These are phyloP conservation scores for Cryptococcus deneoformans DNA, from an alignment of 1,284 basidiomycete genomes.

Conservation along the genomic window DNA sequence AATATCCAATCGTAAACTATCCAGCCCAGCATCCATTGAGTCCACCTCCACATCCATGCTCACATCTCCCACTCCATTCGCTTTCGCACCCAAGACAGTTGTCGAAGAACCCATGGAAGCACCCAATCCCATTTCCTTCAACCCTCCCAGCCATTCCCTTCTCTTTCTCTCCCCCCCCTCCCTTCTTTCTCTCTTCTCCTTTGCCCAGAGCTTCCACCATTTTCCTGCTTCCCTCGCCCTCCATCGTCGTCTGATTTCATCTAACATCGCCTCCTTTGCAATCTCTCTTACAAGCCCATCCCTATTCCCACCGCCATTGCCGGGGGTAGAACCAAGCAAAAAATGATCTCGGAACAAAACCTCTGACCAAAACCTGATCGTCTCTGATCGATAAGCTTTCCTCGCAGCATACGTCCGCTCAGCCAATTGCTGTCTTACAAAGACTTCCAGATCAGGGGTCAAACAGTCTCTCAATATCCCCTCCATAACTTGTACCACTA, in stretches of 20 bases:
- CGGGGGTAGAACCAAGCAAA: no score
- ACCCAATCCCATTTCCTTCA: constrained; percentile 30
- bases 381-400: constrained; percentile 10
- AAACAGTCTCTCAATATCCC: constrained; percentile 15
- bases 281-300: background rate
- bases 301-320: no score
- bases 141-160: constrained; percentile 13
- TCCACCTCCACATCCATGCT: background rate
- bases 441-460: constrained; percentile 10
- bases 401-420: constrained; percentile 16
- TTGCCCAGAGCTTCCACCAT: constrained; percentile 25
- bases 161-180: constrained; percentile 16
- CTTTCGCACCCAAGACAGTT: background rate
- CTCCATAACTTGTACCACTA: constrained; percentile 26
- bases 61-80: background rate
- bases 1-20: constrained; percentile 15
- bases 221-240: constrained; percentile 11
- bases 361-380: constrained; percentile 16
- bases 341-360: no score
- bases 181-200: constrained; percentile 5
- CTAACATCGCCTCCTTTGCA: background rate
- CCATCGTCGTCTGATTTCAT: constrained; percentile 11
- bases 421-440: constrained; percentile 23
- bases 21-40: constrained; percentile 5
- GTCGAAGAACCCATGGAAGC: constrained; percentile 4